These are phyloP conservation scores for Henckelia pumila DNA, from an alignment of 257 asterid genomes.

Conservation along the genomic window DNA sequence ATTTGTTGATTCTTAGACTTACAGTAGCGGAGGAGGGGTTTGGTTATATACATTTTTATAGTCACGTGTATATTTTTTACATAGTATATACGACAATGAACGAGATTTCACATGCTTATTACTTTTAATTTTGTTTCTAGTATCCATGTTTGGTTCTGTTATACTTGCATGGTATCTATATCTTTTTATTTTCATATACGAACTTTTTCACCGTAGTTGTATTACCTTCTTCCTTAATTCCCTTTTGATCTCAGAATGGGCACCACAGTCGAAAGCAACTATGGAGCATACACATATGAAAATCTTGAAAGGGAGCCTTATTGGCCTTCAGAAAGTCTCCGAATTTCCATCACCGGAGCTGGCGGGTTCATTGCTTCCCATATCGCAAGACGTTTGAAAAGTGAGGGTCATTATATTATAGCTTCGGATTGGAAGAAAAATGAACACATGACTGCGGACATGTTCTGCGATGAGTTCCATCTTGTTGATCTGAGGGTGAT, in stretches of 20 bases:
- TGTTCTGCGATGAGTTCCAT: constrained; percentile 85
- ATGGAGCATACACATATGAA: constrained; percentile 74
- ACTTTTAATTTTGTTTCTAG: background rate
- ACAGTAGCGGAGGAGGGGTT: no score
- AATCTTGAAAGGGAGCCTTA: constrained; percentile 78
- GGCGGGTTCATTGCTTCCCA: constrained; percentile 90
- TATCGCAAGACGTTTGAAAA: constrained; percentile 79
- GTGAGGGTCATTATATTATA: constrained; percentile 75
- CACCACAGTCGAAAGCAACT: constrained; percentile 45
- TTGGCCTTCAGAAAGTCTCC: constrained; percentile 75
- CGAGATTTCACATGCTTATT: background rate
- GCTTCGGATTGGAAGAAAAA: constrained; percentile 94
- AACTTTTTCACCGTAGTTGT: background rate
- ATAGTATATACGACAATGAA: no score
- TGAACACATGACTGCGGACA: constrained; percentile 89
- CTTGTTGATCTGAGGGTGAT: constrained; percentile 88
- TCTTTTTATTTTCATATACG: background rate
- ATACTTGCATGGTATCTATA: no score
- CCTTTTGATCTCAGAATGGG: constrained; percentile 60
- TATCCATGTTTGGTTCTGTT: background rate
- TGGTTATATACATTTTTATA: no score
- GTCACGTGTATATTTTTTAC: no score
- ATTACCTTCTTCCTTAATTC: background rate
- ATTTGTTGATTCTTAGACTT: no score
- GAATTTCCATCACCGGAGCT: constrained; percentile 78